Percentiles rank a stretch among this genome's conserved stretches.
phyloP scores from a whole-genome alignment of 345 rosid genomes.

The Lagerstroemia speciosa region DNA sequence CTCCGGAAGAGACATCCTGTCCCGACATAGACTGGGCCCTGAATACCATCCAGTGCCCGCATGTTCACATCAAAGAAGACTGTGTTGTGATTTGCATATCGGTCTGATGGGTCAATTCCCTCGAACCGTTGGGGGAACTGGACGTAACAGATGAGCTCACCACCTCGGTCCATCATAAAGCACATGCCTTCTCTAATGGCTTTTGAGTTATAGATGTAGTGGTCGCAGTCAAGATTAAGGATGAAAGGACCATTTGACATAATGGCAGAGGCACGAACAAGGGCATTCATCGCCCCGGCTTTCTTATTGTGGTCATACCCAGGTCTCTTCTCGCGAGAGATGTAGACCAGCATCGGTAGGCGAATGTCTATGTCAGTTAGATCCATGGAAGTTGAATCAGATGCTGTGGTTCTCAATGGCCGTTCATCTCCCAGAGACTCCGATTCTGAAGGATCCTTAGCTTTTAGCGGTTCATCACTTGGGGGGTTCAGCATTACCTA shows the following conservation, averaged over 20 bases:
- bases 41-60: slow-evolving; percentile 76
- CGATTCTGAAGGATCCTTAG: slow-evolving; percentile 13
- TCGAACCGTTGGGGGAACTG: slow-evolving; percentile 91
- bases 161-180: slow-evolving; percentile 75
- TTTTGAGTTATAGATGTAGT: slow-evolving; percentile 59
- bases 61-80: slow-evolving; percentile 81
- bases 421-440: neutral
- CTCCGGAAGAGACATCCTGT: slow-evolving; percentile 86
- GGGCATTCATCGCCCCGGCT: slow-evolving; percentile 91
- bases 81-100: slow-evolving; percentile 75
- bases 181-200: slow-evolving; percentile 79
- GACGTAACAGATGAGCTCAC: slow-evolving; percentile 52
- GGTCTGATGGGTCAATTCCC: slow-evolving; percentile 77
- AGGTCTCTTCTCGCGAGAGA: slow-evolving; percentile 76
- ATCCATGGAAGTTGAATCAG: slow-evolving; percentile 30
- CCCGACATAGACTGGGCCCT: slow-evolving; percentile 86
- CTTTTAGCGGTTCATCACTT: slow-evolving; percentile 29
- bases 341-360: slow-evolving; percentile 72
- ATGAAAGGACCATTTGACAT: slow-evolving; percentile 90
- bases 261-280: slow-evolving; percentile 72
- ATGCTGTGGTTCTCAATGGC: neutral
- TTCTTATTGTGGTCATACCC: slow-evolving; percentile 90
- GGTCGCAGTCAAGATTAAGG: slow-evolving; percentile 80
- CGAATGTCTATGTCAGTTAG: slow-evolving; percentile 60
- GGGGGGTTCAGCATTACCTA: slow-evolving; percentile 83